Conservation (phyloP, 1,284 basidiomycete species). For the Leccinum ponderosum region DNA sequence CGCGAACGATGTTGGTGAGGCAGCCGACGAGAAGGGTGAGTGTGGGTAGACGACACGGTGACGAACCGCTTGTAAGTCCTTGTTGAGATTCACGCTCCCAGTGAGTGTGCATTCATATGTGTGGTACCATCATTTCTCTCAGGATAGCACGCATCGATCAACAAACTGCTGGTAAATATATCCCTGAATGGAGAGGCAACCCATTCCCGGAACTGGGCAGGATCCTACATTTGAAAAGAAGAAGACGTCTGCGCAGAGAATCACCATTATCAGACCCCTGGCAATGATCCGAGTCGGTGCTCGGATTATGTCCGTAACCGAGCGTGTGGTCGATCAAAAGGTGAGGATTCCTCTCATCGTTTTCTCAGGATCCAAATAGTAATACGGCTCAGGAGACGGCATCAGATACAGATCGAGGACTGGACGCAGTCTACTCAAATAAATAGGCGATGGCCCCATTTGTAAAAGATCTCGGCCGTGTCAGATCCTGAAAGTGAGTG, state of each 20-base stretch:
- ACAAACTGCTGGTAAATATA: not conserved
- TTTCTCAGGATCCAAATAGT: conserved; percentile 61
- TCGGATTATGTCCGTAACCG: conserved; percentile 85
- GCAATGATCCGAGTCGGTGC: conserved; percentile 68
- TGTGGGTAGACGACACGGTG: conserved; percentile 30
- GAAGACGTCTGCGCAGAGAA: too few species aligned
- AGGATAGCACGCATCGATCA: not conserved
- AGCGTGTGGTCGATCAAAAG: conserved; percentile 79
- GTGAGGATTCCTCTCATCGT: conserved; percentile 43
- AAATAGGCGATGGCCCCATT: conserved; percentile 57
- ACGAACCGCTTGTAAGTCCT: not conserved
- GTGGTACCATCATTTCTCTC: not conserved
- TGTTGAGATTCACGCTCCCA: not conserved
- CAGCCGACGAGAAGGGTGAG: conserved; percentile 51
- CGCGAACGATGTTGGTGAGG: conserved; percentile 57
- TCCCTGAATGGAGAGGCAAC: not conserved
- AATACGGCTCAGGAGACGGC: conserved; percentile 84
- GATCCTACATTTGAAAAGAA: too few species aligned
- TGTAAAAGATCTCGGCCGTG: conserved; percentile 49
- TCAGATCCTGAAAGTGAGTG: conserved; percentile 36
- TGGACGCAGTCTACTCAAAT: conserved; percentile 74
- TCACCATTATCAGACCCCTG: too few species aligned
- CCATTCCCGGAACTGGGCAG: too few species aligned
- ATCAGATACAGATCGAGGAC: conserved; percentile 92
- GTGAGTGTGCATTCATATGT: too few species aligned